Conservation (phyloP, 768 basidiomycete species). For the Xerocomus brunneocitrinus region DNA sequence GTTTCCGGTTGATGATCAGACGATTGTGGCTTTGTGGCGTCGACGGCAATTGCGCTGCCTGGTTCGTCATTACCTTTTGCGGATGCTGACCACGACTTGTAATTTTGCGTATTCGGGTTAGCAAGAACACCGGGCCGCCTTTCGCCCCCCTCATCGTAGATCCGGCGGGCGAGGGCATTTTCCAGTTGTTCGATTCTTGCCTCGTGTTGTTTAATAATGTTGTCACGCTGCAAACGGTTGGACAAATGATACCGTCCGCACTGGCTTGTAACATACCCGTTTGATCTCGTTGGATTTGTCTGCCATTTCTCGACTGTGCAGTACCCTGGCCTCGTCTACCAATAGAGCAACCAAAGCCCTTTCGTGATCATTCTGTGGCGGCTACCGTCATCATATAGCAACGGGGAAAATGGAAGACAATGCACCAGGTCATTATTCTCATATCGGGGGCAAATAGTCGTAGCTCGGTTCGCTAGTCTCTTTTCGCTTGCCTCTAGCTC, state of each 20-base stretch:
- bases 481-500: constrained; percentile 28
- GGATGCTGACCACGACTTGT: constrained; percentile 9
- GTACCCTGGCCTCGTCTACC: constrained; percentile 39
- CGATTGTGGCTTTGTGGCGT: constrained; percentile 7
- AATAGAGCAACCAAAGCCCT: constrained; percentile 45
- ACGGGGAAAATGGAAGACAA: constrained; percentile 14
- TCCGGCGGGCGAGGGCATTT: constrained; percentile 40
- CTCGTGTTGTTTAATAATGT: constrained; percentile 40
- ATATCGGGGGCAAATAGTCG: constrained; percentile 37
- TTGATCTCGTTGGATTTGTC: constrained; percentile 55
- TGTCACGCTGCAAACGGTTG: constrained; percentile 41
- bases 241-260: constrained; percentile 1
- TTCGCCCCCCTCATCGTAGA: constrained; percentile 33
- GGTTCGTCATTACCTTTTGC: constrained; percentile 12
- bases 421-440: constrained; percentile 44
- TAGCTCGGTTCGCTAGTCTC: constrained; percentile 26
- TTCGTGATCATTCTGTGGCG: constrained; percentile 43
- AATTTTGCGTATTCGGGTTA: constrained; percentile 12
- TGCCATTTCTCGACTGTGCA: constrained; percentile 51
- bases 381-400: constrained; percentile 12
- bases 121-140: constrained; percentile 8
- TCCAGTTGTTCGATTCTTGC: constrained; percentile 44
- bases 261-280: constrained; percentile 31
- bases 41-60: constrained; percentile 9
- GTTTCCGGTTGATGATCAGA: constrained; percentile 15